phyloP scores from a whole-genome alignment of 2,329 filamentous ascomycete species.

The Scolecobasidium constrictum region DNA sequence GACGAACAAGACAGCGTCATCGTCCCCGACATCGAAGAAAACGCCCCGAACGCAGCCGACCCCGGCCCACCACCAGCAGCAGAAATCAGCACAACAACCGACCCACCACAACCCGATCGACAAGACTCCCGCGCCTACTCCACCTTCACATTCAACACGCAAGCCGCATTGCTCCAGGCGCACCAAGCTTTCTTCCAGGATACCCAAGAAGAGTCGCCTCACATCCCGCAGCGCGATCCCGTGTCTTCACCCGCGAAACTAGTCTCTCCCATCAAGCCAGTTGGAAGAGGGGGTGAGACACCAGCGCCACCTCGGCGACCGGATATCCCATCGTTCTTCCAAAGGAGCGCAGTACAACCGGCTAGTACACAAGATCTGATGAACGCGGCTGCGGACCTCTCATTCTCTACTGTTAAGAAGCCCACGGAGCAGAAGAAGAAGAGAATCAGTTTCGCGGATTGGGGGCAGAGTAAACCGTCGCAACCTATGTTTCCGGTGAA shows the following conservation, averaged over 20 bases:
- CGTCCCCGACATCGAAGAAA: too few relatives aligned
- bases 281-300: not conserved
- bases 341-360: not conserved
- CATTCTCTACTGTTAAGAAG: conserved; percentile 9
- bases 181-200: conserved; percentile 24
- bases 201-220: conserved; percentile 9
- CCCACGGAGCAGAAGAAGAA: not conserved
- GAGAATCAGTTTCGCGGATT: conserved; percentile 7
- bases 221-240: not conserved
- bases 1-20: too few relatives aligned
- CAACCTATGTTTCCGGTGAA: too few relatives aligned
- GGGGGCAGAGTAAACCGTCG: conserved; percentile 1
- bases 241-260: not conserved
- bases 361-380: conserved; percentile 8
- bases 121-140: conserved; percentile 7
- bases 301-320: conserved; percentile 1
- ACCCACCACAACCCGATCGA: conserved; percentile 2
- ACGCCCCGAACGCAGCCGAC: too few relatives aligned
- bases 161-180: conserved; percentile 23
- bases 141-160: conserved; percentile 15
- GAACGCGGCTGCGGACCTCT: conserved; percentile 5
- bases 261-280: not conserved
- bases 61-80: too few relatives aligned
- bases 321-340: not conserved
- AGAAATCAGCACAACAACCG: too few relatives aligned